Evolutionary conservation across 2,329 filamentous ascomycete genomes (phyloP).

Genomic region (Grosmannia serpens): DNA sequence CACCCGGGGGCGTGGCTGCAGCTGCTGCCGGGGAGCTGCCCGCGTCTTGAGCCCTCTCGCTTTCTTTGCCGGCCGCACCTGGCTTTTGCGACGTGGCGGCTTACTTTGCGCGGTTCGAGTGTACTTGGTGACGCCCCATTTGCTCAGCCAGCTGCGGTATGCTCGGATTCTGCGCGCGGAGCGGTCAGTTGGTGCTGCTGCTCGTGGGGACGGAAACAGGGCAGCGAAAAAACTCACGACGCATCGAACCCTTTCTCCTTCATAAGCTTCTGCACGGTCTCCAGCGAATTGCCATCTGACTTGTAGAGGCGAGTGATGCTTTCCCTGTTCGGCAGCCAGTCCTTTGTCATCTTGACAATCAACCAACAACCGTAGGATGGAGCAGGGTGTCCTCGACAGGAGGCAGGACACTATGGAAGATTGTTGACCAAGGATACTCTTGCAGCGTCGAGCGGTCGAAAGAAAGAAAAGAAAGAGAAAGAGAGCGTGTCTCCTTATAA

Average conservation of each 20-base stretch:
- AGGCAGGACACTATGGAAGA: no score
- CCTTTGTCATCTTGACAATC: neutral
- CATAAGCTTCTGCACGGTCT: constrained; percentile 22
- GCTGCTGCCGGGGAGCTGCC: neutral
- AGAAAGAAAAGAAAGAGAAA: neutral
- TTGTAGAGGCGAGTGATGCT: constrained; percentile 30
- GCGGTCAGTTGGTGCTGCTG: neutral
- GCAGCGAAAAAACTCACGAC: constrained; percentile 21
- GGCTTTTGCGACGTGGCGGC: neutral
- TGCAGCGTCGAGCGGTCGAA: no score
- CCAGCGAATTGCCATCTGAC: constrained; percentile 25
- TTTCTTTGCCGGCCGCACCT: no score
- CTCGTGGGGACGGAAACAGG: neutral
- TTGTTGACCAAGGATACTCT: no score
- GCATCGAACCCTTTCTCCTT: constrained; percentile 14
- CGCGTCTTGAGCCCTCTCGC: neutral
- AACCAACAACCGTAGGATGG: neutral
- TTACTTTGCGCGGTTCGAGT: constrained; percentile 15
- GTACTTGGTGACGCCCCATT: constrained; percentile 36
- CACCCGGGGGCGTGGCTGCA: neutral
- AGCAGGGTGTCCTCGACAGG: neutral
- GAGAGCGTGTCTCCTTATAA: no score
- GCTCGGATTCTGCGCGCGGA: constrained; percentile 22
- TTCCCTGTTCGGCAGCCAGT: constrained; percentile 2
- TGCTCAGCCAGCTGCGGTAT: constrained; percentile 35